phyloP scores from a whole-genome alignment of 73 alveolate genomes.

The Blepharisma stoltei region DNA sequence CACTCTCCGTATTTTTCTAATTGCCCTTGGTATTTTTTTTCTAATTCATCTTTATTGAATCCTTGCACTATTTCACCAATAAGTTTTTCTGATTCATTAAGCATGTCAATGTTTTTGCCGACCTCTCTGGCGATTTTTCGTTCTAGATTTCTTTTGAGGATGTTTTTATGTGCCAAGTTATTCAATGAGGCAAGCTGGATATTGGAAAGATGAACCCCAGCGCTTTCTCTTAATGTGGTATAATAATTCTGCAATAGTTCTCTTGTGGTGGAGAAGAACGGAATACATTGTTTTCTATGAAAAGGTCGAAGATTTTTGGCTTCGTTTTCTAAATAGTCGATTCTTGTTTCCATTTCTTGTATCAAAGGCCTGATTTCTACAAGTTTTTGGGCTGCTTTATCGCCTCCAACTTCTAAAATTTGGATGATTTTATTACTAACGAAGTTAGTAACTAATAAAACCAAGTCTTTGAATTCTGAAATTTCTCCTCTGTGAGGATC shows the following conservation, averaged over 20 bases:
- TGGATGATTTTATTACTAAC: conserved; percentile 10
- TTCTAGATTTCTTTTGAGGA: conserved; percentile 22
- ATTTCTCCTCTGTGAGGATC: conserved; percentile 3
- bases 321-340: neutral
- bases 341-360: conserved; percentile 15
- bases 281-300: neutral
- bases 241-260: conserved; percentile 7
- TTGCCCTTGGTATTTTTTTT: conserved; percentile 13
- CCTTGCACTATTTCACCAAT: conserved; percentile 14
- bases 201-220: conserved; percentile 24
- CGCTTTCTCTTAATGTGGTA: conserved; percentile 4
- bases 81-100: neutral
- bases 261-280: conserved; percentile 10
- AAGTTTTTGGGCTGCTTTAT: conserved; percentile 1
- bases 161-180: conserved; percentile 26
- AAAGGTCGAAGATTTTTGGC: neutral
- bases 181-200: conserved; percentile 19
- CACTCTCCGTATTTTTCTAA: conserved; percentile 28
- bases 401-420: conserved; percentile 11
- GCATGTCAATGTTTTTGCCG: conserved; percentile 22
- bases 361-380: conserved; percentile 21
- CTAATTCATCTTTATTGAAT: conserved; percentile 8
- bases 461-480: conserved; percentile 13
- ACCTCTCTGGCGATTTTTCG: conserved; percentile 8
- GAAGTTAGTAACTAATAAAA: conserved; percentile 1